Conservation (phyloP, 2,329 filamentous ascomycete genomes). For the Aspergillus fischeri region DNA sequence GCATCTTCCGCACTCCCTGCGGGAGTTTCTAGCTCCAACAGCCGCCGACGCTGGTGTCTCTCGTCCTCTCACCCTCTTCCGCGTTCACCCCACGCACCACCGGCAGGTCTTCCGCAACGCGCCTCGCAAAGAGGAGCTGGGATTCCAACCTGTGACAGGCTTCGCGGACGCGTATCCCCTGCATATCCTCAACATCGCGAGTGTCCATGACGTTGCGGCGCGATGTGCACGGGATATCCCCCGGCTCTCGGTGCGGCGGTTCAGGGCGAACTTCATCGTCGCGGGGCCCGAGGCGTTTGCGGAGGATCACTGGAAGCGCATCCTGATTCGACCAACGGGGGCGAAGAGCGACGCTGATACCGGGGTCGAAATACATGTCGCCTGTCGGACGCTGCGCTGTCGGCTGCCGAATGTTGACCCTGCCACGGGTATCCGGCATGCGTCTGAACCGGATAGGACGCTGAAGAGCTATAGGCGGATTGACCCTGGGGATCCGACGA, state of each 20-base stretch:
- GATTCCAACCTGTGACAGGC: constrained; percentile 51
- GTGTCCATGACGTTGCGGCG: constrained; percentile 48
- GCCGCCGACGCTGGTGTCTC: constrained; percentile 1
- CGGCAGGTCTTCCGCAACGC: constrained; percentile 53
- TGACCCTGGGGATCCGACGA: constrained; percentile 46
- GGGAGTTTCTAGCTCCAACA: constrained; percentile 39
- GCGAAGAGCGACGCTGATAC: constrained; percentile 19
- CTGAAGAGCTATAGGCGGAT: constrained; percentile 49
- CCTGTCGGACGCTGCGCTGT: constrained; percentile 56
- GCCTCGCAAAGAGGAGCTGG: constrained; percentile 48
- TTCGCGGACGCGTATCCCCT: constrained; percentile 59
- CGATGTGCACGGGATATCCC: constrained; percentile 38
- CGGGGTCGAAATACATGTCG: constrained; percentile 41
- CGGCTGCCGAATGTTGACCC: constrained; percentile 58
- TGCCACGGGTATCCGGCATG: constrained; percentile 48
- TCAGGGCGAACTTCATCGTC: constrained; percentile 56
- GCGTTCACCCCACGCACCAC: constrained; percentile 42
- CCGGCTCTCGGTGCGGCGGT: constrained; percentile 49
- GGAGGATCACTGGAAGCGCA: constrained; percentile 56
- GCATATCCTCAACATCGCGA: constrained; percentile 53
- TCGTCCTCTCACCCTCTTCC: constrained; percentile 53
- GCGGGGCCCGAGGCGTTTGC: constrained; percentile 50
- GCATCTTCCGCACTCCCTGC: constrained; percentile 47
- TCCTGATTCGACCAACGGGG: constrained; percentile 36
- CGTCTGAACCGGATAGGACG: constrained; percentile 45